Conservation (phyloP, 306 rosid genomes). For the Medicago lupulina region DNA sequence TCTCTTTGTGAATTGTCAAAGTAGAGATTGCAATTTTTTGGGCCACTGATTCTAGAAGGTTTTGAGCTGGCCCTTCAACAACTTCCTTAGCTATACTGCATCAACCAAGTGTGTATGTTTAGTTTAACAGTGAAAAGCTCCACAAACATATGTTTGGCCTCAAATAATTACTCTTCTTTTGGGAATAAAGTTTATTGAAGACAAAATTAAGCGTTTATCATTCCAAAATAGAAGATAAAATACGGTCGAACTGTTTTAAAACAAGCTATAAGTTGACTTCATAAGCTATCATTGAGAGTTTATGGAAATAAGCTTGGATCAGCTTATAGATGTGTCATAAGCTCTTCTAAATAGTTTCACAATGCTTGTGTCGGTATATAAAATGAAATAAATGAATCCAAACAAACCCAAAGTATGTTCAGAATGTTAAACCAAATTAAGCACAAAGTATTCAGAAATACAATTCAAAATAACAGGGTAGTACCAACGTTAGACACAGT, state of each 20-base stretch:
- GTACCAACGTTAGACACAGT: not conserved
- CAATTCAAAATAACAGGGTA: not conserved
- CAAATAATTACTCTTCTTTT: not conserved
- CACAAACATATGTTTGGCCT: not conserved
- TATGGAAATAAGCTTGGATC: not conserved
- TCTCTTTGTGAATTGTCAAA: conserved; percentile 52
- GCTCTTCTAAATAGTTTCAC: not conserved
- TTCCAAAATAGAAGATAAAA: not conserved
- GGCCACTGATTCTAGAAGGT: conserved; percentile 86
- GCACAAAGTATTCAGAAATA: not conserved
- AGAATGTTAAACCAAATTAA: not conserved
- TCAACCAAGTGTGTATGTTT: not conserved
- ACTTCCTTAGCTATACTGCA: conserved; percentile 76
- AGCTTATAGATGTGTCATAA: not conserved
- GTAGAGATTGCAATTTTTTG: conserved; percentile 66
- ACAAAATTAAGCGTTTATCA: not conserved
- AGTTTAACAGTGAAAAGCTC: not conserved
- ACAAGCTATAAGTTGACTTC: not conserved
- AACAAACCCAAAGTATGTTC: no score
- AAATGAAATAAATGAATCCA: no score
- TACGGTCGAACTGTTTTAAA: not conserved
- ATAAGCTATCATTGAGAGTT: not conserved
- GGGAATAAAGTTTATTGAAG: not conserved
- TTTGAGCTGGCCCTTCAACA: conserved; percentile 70
- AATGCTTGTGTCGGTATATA: not conserved